These are phyloP conservation scores for Leucoagaricus sp. DNA, from an alignment of 1,284 basidiomycete species.

Conservation along the genomic window DNA sequence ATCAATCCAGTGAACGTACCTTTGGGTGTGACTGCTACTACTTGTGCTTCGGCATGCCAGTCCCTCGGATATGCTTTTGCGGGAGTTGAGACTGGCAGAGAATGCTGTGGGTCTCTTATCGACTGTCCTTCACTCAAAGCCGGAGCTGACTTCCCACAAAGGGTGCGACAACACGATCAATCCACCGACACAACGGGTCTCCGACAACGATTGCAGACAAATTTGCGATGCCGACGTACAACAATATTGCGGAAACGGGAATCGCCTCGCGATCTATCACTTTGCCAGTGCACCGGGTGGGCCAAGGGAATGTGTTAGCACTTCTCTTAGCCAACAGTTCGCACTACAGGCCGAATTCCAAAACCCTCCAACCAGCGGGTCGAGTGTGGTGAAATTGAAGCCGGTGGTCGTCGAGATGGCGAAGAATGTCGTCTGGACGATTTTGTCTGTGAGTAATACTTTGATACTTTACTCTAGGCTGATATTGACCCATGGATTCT, in stretches of 20 bases:
- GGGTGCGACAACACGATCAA: conserved; percentile 39
- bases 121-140: background rate
- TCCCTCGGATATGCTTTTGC: conserved; percentile 33
- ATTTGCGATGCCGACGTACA: conserved; percentile 36
- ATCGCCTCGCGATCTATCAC: conserved; percentile 37
- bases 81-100: conserved; percentile 40
- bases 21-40: conserved; percentile 39
- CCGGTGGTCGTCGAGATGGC: conserved; percentile 39
- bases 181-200: conserved; percentile 33
- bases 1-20: conserved; percentile 36
- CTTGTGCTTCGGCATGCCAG: conserved; percentile 40
- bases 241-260: conserved; percentile 39
- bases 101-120: conserved; percentile 37
- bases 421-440: conserved; percentile 36
- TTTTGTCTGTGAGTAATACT: conserved; percentile 35
- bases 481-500: background rate
- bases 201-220: conserved; percentile 38
- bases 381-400: conserved; percentile 30
- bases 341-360: conserved; percentile 35
- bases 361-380: conserved; percentile 29
- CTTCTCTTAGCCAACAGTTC: conserved; percentile 29
- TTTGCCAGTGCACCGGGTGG: conserved; percentile 22
- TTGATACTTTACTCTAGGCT: background rate
- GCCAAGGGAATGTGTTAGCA: conserved; percentile 15
- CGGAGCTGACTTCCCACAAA: conserved; percentile 15